These are phyloP conservation scores for Zostera marina DNA, from an alignment of 116 monocot genomes.

Conservation along the genomic window DNA sequence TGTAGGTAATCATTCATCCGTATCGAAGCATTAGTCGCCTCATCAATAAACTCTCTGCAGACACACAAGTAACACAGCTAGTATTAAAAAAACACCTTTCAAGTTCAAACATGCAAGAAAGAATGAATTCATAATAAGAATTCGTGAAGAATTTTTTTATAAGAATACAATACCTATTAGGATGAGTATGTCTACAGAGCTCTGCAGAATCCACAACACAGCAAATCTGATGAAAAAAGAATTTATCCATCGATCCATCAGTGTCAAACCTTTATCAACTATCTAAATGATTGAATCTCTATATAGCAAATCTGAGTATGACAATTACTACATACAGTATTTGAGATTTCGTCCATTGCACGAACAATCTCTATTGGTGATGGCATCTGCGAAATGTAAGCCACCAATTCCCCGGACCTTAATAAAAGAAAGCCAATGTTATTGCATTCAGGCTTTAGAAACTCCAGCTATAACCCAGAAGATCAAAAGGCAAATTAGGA, in stretches of 20 bases:
- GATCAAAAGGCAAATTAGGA: background rate
- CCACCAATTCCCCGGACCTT: constrained; percentile 48
- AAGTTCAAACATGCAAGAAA: background rate
- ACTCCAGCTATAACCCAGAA: background rate
- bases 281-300: background rate
- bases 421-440: background rate
- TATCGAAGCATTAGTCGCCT: constrained; percentile 51
- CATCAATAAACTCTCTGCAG: constrained; percentile 53
- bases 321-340: constrained; percentile 22
- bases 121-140: background rate
- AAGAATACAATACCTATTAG: constrained; percentile 27
- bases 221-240: constrained; percentile 27
- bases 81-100: background rate
- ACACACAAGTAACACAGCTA: background rate
- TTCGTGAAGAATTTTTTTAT: background rate
- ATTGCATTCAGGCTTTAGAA: background rate
- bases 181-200: constrained; percentile 61
- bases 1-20: constrained; percentile 56
- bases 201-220: constrained; percentile 67
- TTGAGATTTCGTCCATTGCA: constrained; percentile 63
- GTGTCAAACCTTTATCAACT: background rate
- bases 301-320: background rate
- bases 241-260: no score
- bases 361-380: constrained; percentile 37
- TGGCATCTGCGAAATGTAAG: constrained; percentile 29